Percentiles rank a stretch among this genome's conserved stretches.
Conservation (phyloP, 768 basidiomycete genomes). For the Mycena filopes region DNA sequence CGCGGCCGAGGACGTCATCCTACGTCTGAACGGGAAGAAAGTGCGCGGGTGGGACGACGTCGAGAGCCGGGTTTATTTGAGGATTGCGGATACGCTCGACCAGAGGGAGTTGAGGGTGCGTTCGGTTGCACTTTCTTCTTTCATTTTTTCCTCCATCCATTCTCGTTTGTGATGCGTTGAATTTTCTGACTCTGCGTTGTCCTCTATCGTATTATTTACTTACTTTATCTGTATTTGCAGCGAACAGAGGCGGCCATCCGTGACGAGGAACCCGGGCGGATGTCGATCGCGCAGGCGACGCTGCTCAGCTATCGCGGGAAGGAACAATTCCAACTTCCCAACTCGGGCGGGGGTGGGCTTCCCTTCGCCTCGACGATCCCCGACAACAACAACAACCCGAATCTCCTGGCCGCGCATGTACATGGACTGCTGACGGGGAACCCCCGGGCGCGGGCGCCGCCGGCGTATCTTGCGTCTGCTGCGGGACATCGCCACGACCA, state of each 20-base stretch:
- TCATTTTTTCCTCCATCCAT: not conserved
- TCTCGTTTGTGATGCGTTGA: no score
- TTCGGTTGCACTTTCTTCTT: conserved; percentile 43
- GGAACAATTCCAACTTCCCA: conserved; percentile 49
- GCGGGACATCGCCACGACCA: no score
- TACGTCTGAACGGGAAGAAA: conserved; percentile 82
- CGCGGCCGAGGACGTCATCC: conserved; percentile 82
- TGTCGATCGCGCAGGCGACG: conserved; percentile 82
- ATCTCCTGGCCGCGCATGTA: no score
- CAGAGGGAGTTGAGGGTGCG: conserved; percentile 83
- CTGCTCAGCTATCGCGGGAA: conserved; percentile 80
- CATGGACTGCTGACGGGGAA: conserved; percentile 14
- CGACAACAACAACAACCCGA: not conserved
- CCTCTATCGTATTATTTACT: not conserved
- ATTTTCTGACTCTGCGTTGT: not conserved
- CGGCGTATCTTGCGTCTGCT: no score
- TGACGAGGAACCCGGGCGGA: no score
- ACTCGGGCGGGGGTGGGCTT: not conserved
- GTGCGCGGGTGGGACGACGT: conserved; percentile 83
- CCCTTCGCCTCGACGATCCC: conserved; percentile 1
- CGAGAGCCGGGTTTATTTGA: conserved; percentile 80
- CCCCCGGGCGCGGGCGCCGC: not conserved
- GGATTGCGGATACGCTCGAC: conserved; percentile 83
- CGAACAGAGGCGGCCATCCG: no score
- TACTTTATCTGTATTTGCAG: not conserved